Base-by-base conservation (phyloP, 2,329 filamentous ascomycete genomes). In the Talaromyces sp. region DNA sequence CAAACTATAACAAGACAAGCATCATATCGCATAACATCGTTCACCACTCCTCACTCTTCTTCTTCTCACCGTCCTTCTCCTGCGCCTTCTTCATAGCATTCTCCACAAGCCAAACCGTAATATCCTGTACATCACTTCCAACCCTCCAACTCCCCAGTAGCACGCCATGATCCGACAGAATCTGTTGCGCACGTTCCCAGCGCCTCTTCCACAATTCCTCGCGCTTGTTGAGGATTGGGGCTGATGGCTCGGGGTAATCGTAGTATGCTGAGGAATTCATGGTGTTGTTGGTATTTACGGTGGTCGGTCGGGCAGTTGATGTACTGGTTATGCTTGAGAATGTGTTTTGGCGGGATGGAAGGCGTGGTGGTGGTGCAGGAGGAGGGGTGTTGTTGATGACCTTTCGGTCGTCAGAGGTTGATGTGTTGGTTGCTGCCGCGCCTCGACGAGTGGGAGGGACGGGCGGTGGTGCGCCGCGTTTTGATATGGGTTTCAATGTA, bases 191-290 rank as follows among this genome's bases (percentile, higher is more conserved):
- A 3, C 79, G 73, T 49, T 76, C 77, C 82, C 81, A 84, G 36
- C 82, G 76, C 29, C 81, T 77, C 49, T 75, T 74, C 82, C 82
- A 84, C 8, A 82, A 70, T 64, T 83, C 82, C 64, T 83, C 78
- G 8, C 81, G 80, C 65, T 81, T 83, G 61, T 79, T 82, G 3
- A 77, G 76, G 2, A 79, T 70, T 0, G 78, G 72, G 1, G 73
- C 69, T 13, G 73, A 11, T 65, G 59, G 58, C 70, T 22, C 67
- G 67, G 53, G 68, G 53, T 56, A 25, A 69, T 67, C 54, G 71
- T 70, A 29, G 71, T 63, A 25, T 66, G 67, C 3, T 1, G 56
- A 58, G 7, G 40, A 29, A 1, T 53, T 61, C 8, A n/a, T 49
- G 27, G 19, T 47, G 60, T 15, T 61, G 4, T 11, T 49, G 27